Conservation (phyloP, 768 basidiomycete genomes). For the Boletus sp. region DNA sequence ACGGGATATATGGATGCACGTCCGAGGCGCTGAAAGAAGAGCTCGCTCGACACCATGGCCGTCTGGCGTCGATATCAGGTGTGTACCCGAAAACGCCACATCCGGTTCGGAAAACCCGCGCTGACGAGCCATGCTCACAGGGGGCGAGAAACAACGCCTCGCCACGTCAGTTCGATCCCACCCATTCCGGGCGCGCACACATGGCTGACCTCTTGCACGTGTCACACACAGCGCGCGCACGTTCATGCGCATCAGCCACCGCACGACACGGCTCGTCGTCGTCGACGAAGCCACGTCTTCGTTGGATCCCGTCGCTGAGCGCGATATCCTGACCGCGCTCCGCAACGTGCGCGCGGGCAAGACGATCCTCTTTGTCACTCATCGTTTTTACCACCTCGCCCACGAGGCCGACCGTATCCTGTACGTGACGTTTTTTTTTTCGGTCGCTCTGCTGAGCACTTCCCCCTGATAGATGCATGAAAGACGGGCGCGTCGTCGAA, state of each 20-base stretch:
- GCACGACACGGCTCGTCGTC: constrained; percentile 43
- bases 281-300: constrained; percentile 60
- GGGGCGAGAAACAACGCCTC: constrained; percentile 48
- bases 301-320: constrained; percentile 54
- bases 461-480: constrained; percentile 27
- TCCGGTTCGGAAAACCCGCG: constrained; percentile 3
- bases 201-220: not conserved
- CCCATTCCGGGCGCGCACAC: not conserved
- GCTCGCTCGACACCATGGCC: constrained; percentile 23
- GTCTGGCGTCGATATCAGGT: constrained; percentile 23
- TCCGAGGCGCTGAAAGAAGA: constrained; percentile 21
- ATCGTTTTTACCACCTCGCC: constrained; percentile 50
- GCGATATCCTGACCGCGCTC: constrained; percentile 42
- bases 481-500: constrained; percentile 31
- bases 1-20: constrained; percentile 15
- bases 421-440: constrained; percentile 41
- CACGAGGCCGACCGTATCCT: constrained; percentile 50
- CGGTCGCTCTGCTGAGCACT: not conserved
- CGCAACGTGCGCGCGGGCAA: constrained; percentile 39
- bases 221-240: constrained; percentile 41
- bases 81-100: not conserved
- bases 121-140: constrained; percentile 9
- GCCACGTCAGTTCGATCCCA: constrained; percentile 39
- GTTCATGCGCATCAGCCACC: constrained; percentile 37
- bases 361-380: constrained; percentile 55